phyloP scores from a whole-genome alignment of 2,329 filamentous ascomycete species.

The Exophiala sp. region DNA sequence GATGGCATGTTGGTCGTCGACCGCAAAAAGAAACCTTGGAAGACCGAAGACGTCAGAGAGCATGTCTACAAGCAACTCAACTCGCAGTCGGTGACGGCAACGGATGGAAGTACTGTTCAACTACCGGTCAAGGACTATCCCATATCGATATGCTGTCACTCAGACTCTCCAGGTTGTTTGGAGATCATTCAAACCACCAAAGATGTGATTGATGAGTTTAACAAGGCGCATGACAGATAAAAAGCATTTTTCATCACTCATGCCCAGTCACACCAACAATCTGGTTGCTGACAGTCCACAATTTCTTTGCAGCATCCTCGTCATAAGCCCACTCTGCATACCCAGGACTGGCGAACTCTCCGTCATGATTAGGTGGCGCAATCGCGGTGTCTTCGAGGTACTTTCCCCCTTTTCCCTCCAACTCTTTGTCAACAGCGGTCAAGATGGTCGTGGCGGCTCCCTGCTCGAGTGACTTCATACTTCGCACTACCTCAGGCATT shows the following conservation, averaged over 20 bases:
- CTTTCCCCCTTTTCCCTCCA: slow-evolving; percentile 30
- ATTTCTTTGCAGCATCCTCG: slow-evolving; percentile 16
- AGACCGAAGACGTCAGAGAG: slow-evolving; percentile 38
- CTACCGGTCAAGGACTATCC: slow-evolving; percentile 42
- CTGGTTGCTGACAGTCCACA: slow-evolving; percentile 21
- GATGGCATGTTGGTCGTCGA: slow-evolving; percentile 54
- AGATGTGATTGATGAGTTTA: slow-evolving; percentile 43
- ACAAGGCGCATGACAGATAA: slow-evolving; percentile 32
- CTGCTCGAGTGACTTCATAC: slow-evolving; percentile 35
- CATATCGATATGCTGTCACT: slow-evolving; percentile 47
- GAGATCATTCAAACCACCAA: slow-evolving; percentile 42
- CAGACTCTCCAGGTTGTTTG: slow-evolving; percentile 45
- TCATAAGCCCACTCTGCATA: slow-evolving; percentile 23
- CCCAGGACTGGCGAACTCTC: slow-evolving; percentile 4
- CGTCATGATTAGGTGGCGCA: slow-evolving; percentile 11
- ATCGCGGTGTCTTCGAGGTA: slow-evolving; percentile 31
- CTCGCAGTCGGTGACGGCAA: slow-evolving; percentile 40
- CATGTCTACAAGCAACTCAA: slow-evolving; percentile 44
- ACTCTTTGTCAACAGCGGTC: slow-evolving; percentile 30
- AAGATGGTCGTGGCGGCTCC: slow-evolving; percentile 36
- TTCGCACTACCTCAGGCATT: slow-evolving; percentile 18
- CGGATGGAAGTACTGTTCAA: slow-evolving; percentile 39
- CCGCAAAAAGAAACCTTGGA: slow-evolving; percentile 55
- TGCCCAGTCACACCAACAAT: slow-evolving; percentile 17
- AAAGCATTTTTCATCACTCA: background rate